Conservation (phyloP, 495 filamentous ascomycete genomes). For the Trichoderma reesei region DNA sequence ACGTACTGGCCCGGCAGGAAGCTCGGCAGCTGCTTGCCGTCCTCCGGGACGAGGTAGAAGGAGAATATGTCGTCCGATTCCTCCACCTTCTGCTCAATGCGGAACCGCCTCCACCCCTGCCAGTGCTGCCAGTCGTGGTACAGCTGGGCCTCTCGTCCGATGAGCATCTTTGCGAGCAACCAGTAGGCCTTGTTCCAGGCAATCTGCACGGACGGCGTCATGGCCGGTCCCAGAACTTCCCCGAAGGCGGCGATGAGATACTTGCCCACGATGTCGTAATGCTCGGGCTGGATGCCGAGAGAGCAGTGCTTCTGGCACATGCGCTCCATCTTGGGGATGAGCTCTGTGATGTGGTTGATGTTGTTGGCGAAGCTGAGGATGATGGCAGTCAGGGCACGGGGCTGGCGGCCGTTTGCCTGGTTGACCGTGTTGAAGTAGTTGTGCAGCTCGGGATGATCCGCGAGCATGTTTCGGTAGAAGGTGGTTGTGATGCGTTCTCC, state of each 20-base stretch:
- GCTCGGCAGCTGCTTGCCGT: constrained; percentile 46
- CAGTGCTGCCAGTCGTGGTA: constrained; percentile 48
- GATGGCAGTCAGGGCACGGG: constrained; percentile 52
- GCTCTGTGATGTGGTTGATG: constrained; percentile 57
- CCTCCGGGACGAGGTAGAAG: constrained; percentile 60
- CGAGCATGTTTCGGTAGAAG: constrained; percentile 62
- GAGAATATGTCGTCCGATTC: constrained; percentile 59
- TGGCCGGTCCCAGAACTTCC: constrained; percentile 53
- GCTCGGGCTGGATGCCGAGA: constrained; percentile 55
- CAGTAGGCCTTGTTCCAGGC: constrained; percentile 66
- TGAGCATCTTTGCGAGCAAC: constrained; percentile 61
- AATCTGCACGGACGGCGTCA: constrained; percentile 52
- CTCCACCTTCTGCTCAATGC: constrained; percentile 48
- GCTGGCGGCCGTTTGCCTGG: constrained; percentile 57
- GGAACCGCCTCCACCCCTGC: constrained; percentile 58
- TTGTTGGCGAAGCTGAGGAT: constrained; percentile 60
- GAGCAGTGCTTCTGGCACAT: constrained; percentile 70
- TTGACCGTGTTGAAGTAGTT: constrained; percentile 62
- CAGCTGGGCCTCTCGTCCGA: constrained; percentile 50
- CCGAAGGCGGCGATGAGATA: constrained; percentile 58
- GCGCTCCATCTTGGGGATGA: constrained; percentile 54
- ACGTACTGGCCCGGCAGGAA: constrained; percentile 65
- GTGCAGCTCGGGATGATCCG: constrained; percentile 53
- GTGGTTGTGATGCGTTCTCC: constrained; percentile 53
- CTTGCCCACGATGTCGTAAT: constrained; percentile 59